Conservation (phyloP, 768 basidiomycete species). For the Termitomyces titanicus region DNA sequence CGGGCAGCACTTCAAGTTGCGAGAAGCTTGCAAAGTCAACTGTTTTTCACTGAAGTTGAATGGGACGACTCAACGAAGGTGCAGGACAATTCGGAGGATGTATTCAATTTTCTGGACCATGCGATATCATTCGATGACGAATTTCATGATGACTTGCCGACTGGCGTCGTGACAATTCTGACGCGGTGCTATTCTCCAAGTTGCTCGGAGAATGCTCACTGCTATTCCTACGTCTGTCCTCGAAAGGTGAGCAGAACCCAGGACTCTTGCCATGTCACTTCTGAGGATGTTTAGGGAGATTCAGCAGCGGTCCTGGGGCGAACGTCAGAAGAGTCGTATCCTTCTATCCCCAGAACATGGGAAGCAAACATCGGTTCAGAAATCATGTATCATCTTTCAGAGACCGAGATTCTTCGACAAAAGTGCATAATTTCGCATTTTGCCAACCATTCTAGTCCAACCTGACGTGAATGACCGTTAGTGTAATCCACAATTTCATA, state of each 20-base stretch:
- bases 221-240: conserved; percentile 84
- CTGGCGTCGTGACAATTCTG: conserved; percentile 84
- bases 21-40: conserved; percentile 82
- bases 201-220: conserved; percentile 74
- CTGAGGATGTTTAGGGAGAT: conserved; percentile 19
- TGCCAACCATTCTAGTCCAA: neutral
- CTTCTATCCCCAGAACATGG: conserved; percentile 35
- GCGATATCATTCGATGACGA: conserved; percentile 58
- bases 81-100: conserved; percentile 86
- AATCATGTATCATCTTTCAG: conserved; percentile 46
- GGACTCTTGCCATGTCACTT: neutral
- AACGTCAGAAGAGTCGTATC: conserved; percentile 26
- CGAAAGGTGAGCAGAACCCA: conserved; percentile 43
- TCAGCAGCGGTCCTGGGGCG: conserved; percentile 23
- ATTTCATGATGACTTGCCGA: conserved; percentile 67
- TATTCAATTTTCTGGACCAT: conserved; percentile 90
- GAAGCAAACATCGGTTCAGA: conserved; percentile 38
- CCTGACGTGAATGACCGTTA: conserved; percentile 13
- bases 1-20: conserved; percentile 85
- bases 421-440: conserved; percentile 35
- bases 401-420: conserved; percentile 81
- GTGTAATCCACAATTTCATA: conserved; percentile 85
- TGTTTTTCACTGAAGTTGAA: conserved; percentile 97
- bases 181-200: conserved; percentile 88
- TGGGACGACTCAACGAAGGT: conserved; percentile 75